Percentiles rank a stretch among this genome's conserved stretches.
Conservation (phyloP, 257 asterid genomes). For the Nicotiana paniculata region DNA sequence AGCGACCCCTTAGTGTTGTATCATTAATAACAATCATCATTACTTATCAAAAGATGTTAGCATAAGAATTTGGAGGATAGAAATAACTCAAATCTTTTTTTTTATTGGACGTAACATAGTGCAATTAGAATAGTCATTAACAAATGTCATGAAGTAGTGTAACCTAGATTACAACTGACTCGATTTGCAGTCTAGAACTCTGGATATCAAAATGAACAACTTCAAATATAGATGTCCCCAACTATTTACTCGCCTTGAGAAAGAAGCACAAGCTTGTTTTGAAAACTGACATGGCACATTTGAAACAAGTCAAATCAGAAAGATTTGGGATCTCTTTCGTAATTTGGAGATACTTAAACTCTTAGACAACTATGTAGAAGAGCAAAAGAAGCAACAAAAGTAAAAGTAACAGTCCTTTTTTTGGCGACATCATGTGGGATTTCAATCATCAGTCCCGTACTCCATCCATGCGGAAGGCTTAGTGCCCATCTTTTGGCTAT, state of each 20-base stretch:
- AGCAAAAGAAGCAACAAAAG: not conserved
- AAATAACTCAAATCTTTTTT: not conserved
- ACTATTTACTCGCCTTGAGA: not conserved
- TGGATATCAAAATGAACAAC: not conserved
- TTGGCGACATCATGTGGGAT: not conserved
- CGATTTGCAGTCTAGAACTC: not conserved
- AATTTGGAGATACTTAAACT: not conserved
- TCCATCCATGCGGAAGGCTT: not conserved
- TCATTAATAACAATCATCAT: not conserved
- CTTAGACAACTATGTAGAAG: not conserved
- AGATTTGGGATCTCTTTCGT: not conserved
- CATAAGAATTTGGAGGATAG: not conserved
- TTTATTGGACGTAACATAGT: not conserved
- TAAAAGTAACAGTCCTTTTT: not conserved
- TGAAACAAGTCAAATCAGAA: not conserved
- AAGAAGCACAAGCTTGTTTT: not conserved
- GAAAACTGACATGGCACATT: not conserved
- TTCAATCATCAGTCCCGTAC: not conserved
- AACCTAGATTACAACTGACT: not conserved
- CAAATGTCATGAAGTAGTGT: not conserved
- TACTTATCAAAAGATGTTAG: not conserved
- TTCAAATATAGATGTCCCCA: not conserved
- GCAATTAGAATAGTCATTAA: not conserved
- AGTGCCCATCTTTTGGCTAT: not conserved
- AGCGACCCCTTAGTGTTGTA: not conserved